These are phyloP conservation scores for Alternaria atra DNA, from an alignment of 2,329 filamentous ascomycete genomes.

Conservation along the genomic window DNA sequence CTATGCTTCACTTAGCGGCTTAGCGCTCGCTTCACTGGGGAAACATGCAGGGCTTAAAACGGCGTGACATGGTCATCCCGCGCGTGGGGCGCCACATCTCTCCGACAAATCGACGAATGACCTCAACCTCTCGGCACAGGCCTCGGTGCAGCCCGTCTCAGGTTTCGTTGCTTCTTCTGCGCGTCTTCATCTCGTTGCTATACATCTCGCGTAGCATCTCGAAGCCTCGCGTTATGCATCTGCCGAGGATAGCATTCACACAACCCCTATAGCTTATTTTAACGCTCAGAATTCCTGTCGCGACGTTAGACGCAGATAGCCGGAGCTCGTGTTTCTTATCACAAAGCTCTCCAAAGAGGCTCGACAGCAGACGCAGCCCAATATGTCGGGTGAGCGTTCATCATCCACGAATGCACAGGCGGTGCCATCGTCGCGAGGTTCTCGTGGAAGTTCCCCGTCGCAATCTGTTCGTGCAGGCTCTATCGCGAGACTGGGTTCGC, in stretches of 20 bases:
- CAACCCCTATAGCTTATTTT: slow-evolving; percentile 9
- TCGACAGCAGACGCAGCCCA: slow-evolving; percentile 16
- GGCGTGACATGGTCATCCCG: slow-evolving; percentile 32
- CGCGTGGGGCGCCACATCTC: slow-evolving; percentile 12
- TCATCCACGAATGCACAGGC: slow-evolving; percentile 38
- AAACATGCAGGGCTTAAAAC: slow-evolving; percentile 5
- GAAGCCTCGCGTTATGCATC: slow-evolving; percentile 2
- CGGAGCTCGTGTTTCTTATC: slow-evolving; percentile 18
- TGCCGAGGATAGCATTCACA: not conserved
- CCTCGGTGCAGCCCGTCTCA: slow-evolving; percentile 20
- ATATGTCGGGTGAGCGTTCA: slow-evolving; percentile 32
- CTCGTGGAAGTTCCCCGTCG: slow-evolving; percentile 41
- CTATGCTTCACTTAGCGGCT: slow-evolving; percentile 28
- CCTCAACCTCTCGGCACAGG: slow-evolving; percentile 34
- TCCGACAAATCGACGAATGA: slow-evolving; percentile 30
- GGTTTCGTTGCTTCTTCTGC: slow-evolving; percentile 15
- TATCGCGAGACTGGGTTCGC: slow-evolving; percentile 65
- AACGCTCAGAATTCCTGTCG: slow-evolving; percentile 13
- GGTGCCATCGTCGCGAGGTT: slow-evolving; percentile 35
- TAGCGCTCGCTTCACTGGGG: slow-evolving; percentile 24
- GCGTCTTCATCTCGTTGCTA: slow-evolving; percentile 9
- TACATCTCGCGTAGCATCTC: slow-evolving; percentile 3
- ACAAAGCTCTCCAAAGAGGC: slow-evolving; percentile 5
- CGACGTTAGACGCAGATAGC: slow-evolving; percentile 36
- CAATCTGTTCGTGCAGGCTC: slow-evolving; percentile 61